These are phyloP conservation scores for Kewa caespitosa DNA, from an alignment of 179 eudicot genomes.

Conservation along the genomic window DNA sequence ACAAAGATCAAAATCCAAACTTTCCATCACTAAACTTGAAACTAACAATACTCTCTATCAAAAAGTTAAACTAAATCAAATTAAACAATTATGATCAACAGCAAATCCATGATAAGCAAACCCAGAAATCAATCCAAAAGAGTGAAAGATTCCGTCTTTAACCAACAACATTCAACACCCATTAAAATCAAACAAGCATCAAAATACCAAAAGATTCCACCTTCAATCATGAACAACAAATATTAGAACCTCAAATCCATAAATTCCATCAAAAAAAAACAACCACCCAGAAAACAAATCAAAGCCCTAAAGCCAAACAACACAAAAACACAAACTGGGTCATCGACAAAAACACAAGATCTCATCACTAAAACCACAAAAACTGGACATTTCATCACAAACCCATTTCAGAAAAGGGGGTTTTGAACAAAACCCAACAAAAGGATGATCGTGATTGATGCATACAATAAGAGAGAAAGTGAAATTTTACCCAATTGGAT, in stretches of 20 bases:
- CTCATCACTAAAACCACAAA: too few species aligned
- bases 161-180: too few species aligned
- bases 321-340: neutral
- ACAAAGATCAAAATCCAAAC: slow-evolving; percentile 4
- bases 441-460: slow-evolving; percentile 4
- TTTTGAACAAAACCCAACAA: neutral
- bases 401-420: neutral
- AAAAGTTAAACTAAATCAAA: neutral
- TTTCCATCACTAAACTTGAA: neutral
- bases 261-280: neutral
- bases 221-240: neutral
- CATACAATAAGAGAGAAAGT: neutral
- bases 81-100: neutral
- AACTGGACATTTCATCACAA: too few species aligned
- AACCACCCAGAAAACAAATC: neutral
- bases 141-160: neutral
- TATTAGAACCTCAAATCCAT: neutral
- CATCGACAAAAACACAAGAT: neutral
- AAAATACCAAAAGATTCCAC: neutral
- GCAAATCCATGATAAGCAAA: neutral
- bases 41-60: neutral
- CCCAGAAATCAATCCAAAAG: neutral
- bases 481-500: slow-evolving; percentile 7
- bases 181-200: too few species aligned
- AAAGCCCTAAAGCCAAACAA: neutral